These are phyloP conservation scores for Holtermanniella nyarrowii DNA, from an alignment of 768 basidiomycete species.

Conservation along the genomic window DNA sequence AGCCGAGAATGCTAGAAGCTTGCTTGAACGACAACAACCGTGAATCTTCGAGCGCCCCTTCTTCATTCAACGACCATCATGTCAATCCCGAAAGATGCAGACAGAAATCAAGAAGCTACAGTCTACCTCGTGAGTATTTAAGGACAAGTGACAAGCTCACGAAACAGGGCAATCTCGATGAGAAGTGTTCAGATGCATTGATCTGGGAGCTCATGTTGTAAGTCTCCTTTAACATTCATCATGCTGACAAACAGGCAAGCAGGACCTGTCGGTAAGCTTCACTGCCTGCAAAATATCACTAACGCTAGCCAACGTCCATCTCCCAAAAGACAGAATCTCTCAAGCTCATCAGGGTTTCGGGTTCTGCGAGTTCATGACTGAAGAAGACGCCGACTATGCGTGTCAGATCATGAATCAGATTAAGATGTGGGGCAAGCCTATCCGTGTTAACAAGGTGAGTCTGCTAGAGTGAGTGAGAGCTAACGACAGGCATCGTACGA, in stretches of 20 bases:
- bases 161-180: constrained; percentile 85
- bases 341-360: constrained; percentile 99
- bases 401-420: constrained; percentile 99
- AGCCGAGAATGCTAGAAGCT: no score
- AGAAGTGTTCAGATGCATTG: constrained; percentile 83
- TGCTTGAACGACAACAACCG: no score
- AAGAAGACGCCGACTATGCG: constrained; percentile 98
- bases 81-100: constrained; percentile 40
- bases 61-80: background rate
- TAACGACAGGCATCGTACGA: constrained; percentile 76
- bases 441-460: constrained; percentile 93
- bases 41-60: no score
- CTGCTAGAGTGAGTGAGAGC: background rate
- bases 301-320: constrained; percentile 77
- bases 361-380: constrained; percentile 97
- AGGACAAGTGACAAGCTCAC: background rate
- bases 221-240: constrained; percentile 8
- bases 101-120: constrained; percentile 83
- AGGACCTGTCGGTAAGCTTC: constrained; percentile 81
- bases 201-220: constrained; percentile 93
- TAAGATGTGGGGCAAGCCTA: constrained; percentile 96
- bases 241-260: constrained; percentile 51
- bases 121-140: constrained; percentile 58
- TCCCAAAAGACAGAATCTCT: constrained; percentile 96
- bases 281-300: background rate